Conservation (phyloP, 2,329 filamentous ascomycete species). For the Chaetoscypha palmicola region DNA sequence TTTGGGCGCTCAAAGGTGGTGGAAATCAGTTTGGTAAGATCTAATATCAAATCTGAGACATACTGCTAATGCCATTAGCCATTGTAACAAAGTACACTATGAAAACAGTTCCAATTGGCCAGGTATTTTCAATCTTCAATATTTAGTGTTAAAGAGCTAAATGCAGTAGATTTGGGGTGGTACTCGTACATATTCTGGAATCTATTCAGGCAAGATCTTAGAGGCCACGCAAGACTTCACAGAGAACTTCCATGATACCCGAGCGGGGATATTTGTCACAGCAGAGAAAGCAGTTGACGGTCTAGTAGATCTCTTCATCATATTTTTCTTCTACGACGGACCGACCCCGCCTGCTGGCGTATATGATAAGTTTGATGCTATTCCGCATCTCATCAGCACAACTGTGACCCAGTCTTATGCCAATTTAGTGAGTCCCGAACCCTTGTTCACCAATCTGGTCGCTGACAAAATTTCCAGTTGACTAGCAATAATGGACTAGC, state of each 20-base stretch:
- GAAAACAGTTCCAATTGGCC: slow-evolving; percentile 28
- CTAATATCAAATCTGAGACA: slow-evolving; percentile 5
- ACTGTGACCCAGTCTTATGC: slow-evolving; percentile 28
- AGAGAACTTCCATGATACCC: slow-evolving; percentile 42
- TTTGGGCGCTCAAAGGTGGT: slow-evolving; percentile 24
- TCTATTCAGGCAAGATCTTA: slow-evolving; percentile 33
- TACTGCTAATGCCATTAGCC: slow-evolving; percentile 16
- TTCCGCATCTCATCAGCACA: slow-evolving; percentile 9
- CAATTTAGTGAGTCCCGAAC: slow-evolving; percentile 24
- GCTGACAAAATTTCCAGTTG: too few species aligned
- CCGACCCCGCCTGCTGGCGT: slow-evolving; percentile 28
- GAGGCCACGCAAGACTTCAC: slow-evolving; percentile 48
- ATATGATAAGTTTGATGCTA: slow-evolving; percentile 19
- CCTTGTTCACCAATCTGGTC: too few species aligned
- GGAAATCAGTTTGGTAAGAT: slow-evolving; percentile 25
- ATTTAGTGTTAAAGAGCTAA: slow-evolving; percentile 1
- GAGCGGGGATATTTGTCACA: slow-evolving; percentile 30
- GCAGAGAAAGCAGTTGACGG: slow-evolving; percentile 17
- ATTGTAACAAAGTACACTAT: slow-evolving; percentile 33
- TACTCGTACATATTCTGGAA: slow-evolving; percentile 29
- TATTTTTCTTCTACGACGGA: slow-evolving; percentile 34
- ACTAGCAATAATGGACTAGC: slow-evolving; percentile 10
- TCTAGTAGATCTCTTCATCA: slow-evolving; percentile 19
- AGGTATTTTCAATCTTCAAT: slow-evolving; percentile 13
- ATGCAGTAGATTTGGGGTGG: slow-evolving; percentile 34